phyloP scores from a whole-genome alignment of 192 early-diverging fungal species.

The Backusella circina region DNA sequence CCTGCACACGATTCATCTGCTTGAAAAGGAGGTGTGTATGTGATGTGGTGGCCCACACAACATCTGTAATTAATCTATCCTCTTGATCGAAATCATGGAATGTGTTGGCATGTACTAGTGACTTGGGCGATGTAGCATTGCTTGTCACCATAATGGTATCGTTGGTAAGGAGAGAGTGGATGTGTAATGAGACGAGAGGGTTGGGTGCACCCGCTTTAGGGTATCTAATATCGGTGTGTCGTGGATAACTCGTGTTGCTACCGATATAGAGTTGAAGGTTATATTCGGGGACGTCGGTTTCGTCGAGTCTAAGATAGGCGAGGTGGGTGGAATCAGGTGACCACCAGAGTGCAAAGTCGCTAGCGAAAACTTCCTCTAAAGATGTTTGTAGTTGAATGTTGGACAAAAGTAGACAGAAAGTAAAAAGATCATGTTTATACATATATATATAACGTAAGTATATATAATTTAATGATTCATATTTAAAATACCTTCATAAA shows the following conservation, averaged over 20 bases:
- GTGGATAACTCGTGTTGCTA: constrained; percentile 58
- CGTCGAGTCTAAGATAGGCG: constrained; percentile 87
- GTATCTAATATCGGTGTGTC: constrained; percentile 73
- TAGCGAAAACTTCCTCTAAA: constrained; percentile 78
- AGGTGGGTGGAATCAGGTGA: constrained; percentile 74
- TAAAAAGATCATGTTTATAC: too few species aligned
- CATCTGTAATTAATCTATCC: constrained; percentile 77
- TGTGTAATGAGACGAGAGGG: constrained; percentile 72
- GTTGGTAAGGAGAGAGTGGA: constrained; percentile 47
- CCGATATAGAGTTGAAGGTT: constrained; percentile 70
- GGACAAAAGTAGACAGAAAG: too few species aligned
- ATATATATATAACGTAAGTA: not conserved
- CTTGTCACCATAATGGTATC: constrained; percentile 17
- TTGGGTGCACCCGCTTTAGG: constrained; percentile 91
- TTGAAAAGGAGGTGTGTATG: constrained; percentile 66
- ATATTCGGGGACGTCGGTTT: constrained; percentile 78
- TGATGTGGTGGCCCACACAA: constrained; percentile 74
- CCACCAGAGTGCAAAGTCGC: constrained; percentile 81
- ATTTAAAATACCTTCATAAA: constrained; percentile 72
- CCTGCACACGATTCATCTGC: constrained; percentile 89
- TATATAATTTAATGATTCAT: too few species aligned
- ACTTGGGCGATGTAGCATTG: constrained; percentile 18
- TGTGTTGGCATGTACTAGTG: constrained; percentile 8
- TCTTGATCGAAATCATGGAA: constrained; percentile 49
- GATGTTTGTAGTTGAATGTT: not conserved